Evolutionary conservation across 345 rosid species (phyloP).

Genomic region (Salix exigua): DNA sequence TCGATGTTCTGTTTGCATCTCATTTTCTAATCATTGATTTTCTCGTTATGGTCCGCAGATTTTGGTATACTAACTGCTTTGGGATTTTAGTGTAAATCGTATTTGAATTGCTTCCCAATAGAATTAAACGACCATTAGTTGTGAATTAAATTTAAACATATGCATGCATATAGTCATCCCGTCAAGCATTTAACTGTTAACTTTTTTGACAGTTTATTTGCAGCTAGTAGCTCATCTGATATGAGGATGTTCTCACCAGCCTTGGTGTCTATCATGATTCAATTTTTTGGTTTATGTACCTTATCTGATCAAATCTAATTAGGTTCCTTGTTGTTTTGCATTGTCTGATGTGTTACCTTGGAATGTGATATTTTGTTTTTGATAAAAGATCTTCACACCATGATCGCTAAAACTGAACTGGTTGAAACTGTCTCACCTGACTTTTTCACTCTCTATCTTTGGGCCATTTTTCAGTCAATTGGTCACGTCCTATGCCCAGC

Average conservation of each 20-base stretch:
- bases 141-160: neutral
- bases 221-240: neutral
- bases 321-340: neutral
- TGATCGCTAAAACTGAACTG: neutral
- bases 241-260: neutral
- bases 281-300: neutral
- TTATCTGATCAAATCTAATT: neutral
- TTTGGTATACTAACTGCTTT: neutral
- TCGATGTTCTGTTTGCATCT: neutral
- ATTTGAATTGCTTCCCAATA: neutral
- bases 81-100: neutral
- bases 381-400: neutral
- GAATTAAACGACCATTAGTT: neutral
- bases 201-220: neutral
- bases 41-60: neutral
- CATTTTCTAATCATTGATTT: neutral
- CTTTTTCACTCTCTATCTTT: neutral
- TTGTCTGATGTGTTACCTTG: neutral
- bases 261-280: neutral
- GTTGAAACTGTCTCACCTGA: neutral
- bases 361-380: neutral
- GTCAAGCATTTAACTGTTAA: neutral
- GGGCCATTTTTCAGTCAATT: slow-evolving; percentile 49
- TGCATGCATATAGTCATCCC: neutral
- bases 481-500: slow-evolving; percentile 75